Percentiles rank a stretch among this genome's conserved stretches.
Evolutionary conservation across 768 basidiomycete species (phyloP).

Genomic region (Coprinopsis cinerea): DNA sequence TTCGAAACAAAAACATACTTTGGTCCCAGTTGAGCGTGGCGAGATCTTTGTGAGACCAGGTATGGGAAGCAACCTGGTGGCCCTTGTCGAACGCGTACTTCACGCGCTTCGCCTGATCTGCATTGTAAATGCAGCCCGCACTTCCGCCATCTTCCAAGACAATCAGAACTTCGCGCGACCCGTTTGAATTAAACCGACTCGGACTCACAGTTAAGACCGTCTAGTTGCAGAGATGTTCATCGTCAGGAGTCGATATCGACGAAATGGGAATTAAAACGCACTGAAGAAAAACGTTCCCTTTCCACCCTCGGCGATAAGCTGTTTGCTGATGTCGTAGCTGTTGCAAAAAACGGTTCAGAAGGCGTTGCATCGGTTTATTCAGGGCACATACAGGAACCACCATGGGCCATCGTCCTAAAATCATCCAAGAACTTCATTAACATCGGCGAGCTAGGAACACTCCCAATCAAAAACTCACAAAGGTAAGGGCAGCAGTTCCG

Average conservation of each 20-base stretch:
- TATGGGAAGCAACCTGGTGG: slow-evolving; percentile 35
- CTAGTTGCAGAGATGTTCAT: not conserved
- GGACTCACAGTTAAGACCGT: slow-evolving; percentile 11
- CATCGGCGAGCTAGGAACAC: not conserved
- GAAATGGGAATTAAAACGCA: slow-evolving; percentile 6
- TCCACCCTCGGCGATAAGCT: slow-evolving; percentile 19
- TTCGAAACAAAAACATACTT: slow-evolving; percentile 13
- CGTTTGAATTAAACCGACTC: not conserved
- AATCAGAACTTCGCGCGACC: not conserved
- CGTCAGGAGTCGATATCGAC: not conserved
- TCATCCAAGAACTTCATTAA: not conserved
- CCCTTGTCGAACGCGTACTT: slow-evolving; percentile 28
- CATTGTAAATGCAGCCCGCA: slow-evolving; percentile 27
- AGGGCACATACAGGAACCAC: slow-evolving; percentile 26
- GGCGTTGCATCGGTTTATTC: not conserved
- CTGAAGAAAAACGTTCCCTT: slow-evolving; percentile 29
- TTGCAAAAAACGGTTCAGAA: not conserved
- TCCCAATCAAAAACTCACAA: slow-evolving; percentile 26
- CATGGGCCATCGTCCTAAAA: slow-evolving; percentile 40
- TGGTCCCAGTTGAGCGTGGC: slow-evolving; percentile 17
- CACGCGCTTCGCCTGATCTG: slow-evolving; percentile 18
- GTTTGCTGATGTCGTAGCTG: slow-evolving; percentile 15
- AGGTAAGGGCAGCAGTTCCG: slow-evolving; percentile 37
- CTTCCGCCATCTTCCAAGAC: slow-evolving; percentile 22
- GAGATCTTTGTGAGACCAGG: slow-evolving; percentile 31